Percentiles rank a stretch among this genome's conserved stretches.
phyloP scores from a whole-genome alignment of 225 moss, liverwort and hornwort genomes.

The Ulota crispa region DNA sequence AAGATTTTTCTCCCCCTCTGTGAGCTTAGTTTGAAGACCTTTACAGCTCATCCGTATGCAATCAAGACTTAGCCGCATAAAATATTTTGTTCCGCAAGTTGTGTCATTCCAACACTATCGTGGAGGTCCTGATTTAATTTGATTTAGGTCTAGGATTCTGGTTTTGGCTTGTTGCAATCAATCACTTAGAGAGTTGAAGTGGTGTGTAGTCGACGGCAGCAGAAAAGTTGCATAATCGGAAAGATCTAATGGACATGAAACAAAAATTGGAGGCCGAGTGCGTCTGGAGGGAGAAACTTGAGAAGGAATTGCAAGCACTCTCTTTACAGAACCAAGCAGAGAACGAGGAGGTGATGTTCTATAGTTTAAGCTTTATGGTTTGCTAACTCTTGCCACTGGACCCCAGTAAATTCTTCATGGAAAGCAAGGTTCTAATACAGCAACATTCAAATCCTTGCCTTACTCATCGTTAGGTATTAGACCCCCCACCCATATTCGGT shows the following conservation, averaged over 20 bases:
- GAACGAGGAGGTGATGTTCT: slow-evolving; percentile 37
- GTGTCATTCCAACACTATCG: background rate
- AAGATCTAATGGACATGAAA: slow-evolving; percentile 61
- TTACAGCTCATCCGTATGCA: background rate
- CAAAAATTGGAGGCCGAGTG: slow-evolving; percentile 68
- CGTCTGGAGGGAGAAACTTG: slow-evolving; percentile 66
- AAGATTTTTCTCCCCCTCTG: background rate
- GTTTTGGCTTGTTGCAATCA: slow-evolving; percentile 18
- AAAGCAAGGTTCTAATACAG: background rate
- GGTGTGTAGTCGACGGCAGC: slow-evolving; percentile 61
- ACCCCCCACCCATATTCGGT: background rate
- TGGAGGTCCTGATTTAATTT: background rate
- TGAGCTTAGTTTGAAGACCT: background rate
- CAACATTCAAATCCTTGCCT: background rate
- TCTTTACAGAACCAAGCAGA: slow-evolving; percentile 13
- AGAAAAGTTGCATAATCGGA: slow-evolving; percentile 54
- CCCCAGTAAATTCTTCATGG: background rate
- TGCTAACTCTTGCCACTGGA: background rate
- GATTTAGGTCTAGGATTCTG: background rate
- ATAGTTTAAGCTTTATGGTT: background rate
- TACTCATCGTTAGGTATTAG: background rate
- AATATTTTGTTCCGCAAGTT: background rate
- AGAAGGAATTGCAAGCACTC: slow-evolving; percentile 57
- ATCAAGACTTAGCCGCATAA: background rate
- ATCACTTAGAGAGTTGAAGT: slow-evolving; percentile 24